Evolutionary conservation across 129 eudicot genomes (phyloP), one percentile per base, ranked within the genome.

Genomic region (Helichrysum umbraculigerum): DNA sequence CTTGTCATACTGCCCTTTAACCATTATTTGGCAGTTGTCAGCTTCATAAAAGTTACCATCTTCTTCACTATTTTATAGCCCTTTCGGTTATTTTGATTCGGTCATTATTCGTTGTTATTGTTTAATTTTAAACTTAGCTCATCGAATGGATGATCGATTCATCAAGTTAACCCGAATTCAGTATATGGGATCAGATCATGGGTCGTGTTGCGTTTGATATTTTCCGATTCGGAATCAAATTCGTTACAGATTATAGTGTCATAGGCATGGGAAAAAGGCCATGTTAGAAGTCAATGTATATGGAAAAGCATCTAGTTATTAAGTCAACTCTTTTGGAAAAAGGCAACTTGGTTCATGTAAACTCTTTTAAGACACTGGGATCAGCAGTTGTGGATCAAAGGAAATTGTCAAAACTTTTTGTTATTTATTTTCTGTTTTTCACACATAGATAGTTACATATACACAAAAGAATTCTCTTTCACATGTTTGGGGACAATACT

Each of bases 1-100:
- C 1, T 41, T 66, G 14, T 68, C 57, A 66, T 30, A 66, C 19
- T 19, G 29, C 28, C 42, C 66, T 50, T 67, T 47, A 67, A 68
- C 76, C 64, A 68, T 80, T 74, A 80, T 80, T 74, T 66, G 80
- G 80, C 58, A 74, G 76, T 74, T 74, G 84, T 80, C 84, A 67
- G 79, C 76, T 80, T 80, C 84, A 74, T 57, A 28, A 57, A 73
- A 73, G 79, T 75, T 20, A 41, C 62, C 50, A 56, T 57, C 30
- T 34, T n/a, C 50, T 39, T 50, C 63, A 39, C 70, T 61, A 30
- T 70, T 78, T 47, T 33, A 4, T 58, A 14, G 19, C 0, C 47
- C 47, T 52, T 66, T 52, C 10, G 1, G 67, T 34, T 66, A 22
- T 51, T 17, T 75, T 74, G 71, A 50, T 39, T 37, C 15, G 30